phyloP scores from a whole-genome alignment of 2,329 filamentous ascomycete species.

The Xylariales sp. region DNA sequence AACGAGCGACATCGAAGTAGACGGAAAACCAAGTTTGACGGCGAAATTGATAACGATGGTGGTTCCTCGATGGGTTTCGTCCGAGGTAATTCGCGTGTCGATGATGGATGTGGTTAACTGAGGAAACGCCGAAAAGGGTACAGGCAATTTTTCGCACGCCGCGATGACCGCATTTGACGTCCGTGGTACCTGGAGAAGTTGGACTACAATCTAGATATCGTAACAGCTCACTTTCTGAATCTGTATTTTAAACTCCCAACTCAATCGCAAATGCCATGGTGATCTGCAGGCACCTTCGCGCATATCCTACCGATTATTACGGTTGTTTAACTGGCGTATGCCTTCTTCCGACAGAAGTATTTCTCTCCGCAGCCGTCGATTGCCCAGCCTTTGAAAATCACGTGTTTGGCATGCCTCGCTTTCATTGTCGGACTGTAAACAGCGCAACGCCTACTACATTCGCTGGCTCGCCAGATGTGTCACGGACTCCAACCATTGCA shows the following conservation, averaged over 20 bases:
- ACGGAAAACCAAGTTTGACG: constrained; percentile 40
- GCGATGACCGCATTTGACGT: constrained; percentile 8
- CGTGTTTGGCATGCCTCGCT: too few species aligned
- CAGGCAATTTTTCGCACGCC: constrained; percentile 7
- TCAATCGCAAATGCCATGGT: too few species aligned
- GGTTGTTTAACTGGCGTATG: too few species aligned
- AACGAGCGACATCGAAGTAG: constrained; percentile 49
- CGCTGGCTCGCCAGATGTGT: too few species aligned
- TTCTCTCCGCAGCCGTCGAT: neutral
- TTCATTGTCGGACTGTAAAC: too few species aligned
- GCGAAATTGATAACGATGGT: constrained; percentile 36
- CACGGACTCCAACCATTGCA: too few species aligned
- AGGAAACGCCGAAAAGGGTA: constrained; percentile 11
- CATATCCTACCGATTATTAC: too few species aligned
- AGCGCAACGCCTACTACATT: too few species aligned
- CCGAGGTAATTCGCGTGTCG: constrained; percentile 43
- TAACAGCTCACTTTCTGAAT: too few species aligned
- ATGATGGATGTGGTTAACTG: constrained; percentile 32
- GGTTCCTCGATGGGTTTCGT: constrained; percentile 48
- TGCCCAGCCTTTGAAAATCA: neutral
- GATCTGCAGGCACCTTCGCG: too few species aligned
- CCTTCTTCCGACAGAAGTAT: neutral
- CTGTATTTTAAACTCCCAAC: too few species aligned
- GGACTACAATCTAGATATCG: neutral
- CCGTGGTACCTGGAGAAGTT: neutral